Evolutionary conservation across 352 stramenopile species (phyloP), one percentile per base, ranked within the genome.

Genomic region (Albugo laibachii): DNA sequence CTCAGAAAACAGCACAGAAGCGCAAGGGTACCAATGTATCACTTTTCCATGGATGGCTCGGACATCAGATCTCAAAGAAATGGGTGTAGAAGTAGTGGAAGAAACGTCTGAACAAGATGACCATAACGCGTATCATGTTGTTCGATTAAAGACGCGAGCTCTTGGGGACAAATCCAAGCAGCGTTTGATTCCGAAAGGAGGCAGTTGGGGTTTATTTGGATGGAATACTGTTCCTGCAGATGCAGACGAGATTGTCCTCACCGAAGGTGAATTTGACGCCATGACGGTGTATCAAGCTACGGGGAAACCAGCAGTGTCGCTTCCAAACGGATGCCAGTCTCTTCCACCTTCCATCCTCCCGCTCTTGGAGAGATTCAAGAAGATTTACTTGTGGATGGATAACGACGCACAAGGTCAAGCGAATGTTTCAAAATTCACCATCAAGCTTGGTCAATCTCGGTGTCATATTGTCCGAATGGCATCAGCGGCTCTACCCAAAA

Each of bases 341-440:
- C 71, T 99, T 15, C 94, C 94, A 4, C 71, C 87, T 6, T 93
- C 93, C 39, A 68, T 99, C 13, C 56, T 99, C 21, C 91, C 92
- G 18, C 60, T 98, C 53, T 67, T 99, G 16, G 93, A 98, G 65
- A 69, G 76, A 5, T 98, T 99, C 58, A 80, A 95, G 52, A 92
- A 82, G 36, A 95, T 99, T 37, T 97, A 97, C 64, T 59, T 99
- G 18, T 99, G 95, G 95, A 97, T 99, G 86, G 96, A 99, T 66
- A 95, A 95, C 50, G 96, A 99, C 62, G 68, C 66, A 11, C 78
- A 92, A 0, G 94, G 95, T 12, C 69, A 93, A 58, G 85, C 95
- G 36, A 97, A 92, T 47, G 83, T 96, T 3, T 83, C 97, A 44
- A 97, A 97, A 55, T 98, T 99, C 59, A 83, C 86, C 2, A 65